Percentiles rank a stretch among this genome's conserved stretches.
phyloP scores from a whole-genome alignment of 2,329 filamentous ascomycete species.

The Verticillium klebahnii region DNA sequence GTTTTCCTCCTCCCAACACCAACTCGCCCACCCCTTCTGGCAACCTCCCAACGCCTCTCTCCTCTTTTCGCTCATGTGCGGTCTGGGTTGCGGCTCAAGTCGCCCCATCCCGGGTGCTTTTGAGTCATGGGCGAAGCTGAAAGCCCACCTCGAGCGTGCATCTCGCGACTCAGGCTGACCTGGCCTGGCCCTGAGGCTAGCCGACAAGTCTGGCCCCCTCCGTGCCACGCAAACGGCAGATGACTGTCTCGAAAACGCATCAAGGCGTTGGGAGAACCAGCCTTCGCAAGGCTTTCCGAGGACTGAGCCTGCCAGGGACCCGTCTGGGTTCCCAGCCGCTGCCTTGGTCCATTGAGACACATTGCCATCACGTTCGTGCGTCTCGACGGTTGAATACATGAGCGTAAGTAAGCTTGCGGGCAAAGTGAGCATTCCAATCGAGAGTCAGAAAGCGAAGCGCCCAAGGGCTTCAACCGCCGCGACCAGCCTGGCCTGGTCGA shows the following conservation, averaged over 20 bases:
- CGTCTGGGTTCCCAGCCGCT: too few species aligned
- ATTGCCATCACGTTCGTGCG: too few species aligned
- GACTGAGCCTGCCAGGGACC: too few species aligned
- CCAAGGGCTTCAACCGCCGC: background rate
- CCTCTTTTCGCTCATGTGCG: background rate
- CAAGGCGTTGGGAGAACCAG: background rate
- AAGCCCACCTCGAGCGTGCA: background rate
- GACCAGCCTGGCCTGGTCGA: background rate
- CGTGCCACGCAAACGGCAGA: background rate
- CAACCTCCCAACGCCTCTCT: background rate
- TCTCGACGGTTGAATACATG: too few species aligned
- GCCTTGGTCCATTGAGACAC: too few species aligned
- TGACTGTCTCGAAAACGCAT: background rate
- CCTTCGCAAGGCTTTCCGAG: background rate
- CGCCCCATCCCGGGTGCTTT: background rate
- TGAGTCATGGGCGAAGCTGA: background rate
- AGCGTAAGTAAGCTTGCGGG: too few species aligned
- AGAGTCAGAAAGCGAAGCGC: background rate
- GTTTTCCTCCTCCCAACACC: background rate
- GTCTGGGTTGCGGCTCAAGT: background rate
- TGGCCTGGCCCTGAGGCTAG: background rate
- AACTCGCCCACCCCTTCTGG: background rate
- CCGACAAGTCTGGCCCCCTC: background rate
- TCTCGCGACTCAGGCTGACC: background rate
- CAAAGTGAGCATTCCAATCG: too few species aligned